A percentile compares a stretch with the other conserved stretches of the same genome.
Evolutionary conservation across 2,329 filamentous ascomycete genomes (phyloP).

Genomic region (Phoma sp.): DNA sequence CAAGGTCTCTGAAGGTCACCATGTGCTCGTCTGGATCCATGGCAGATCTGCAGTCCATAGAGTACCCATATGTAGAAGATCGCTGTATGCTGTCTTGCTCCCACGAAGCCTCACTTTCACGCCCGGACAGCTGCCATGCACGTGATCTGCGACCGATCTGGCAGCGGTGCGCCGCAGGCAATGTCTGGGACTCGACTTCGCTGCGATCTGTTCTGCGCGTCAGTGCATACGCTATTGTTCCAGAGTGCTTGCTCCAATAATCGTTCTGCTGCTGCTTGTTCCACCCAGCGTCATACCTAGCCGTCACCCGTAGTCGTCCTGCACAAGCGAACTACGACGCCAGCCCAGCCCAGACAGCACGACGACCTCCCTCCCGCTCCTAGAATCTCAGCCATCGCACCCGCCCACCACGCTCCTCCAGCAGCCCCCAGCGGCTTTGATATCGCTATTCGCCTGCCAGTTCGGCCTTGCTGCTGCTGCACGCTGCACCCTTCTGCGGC

Average conservation of each 20-base stretch:
- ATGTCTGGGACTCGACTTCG: neutral
- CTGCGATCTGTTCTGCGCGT: neutral
- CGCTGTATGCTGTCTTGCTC: neutral
- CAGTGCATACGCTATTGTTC: neutral
- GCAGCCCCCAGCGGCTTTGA: conserved; percentile 20
- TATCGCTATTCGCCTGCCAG: conserved; percentile 18
- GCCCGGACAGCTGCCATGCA: neutral
- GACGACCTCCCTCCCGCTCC: conserved; percentile 29
- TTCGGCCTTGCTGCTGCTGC: conserved; percentile 25
- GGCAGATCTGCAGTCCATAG: neutral
- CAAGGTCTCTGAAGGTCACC: neutral
- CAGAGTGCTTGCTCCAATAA: neutral
- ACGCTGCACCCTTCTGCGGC: conserved; percentile 13
- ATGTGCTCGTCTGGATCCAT: neutral
- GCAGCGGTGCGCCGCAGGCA: conserved; percentile 4
- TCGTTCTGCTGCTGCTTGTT: conserved; percentile 1
- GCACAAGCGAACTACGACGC: conserved; percentile 18
- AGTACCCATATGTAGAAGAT: too few relatives aligned
- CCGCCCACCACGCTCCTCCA: conserved; percentile 28
- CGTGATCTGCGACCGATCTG: conserved; percentile 5
- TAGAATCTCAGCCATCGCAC: conserved; percentile 29
- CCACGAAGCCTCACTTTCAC: conserved; percentile 1
- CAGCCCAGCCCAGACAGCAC: conserved; percentile 25
- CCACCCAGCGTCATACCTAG: conserved; percentile 9
- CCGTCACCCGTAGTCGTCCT: conserved; percentile 1